A percentile compares a stretch with the other conserved stretches of the same genome.
Conservation (phyloP, 2,329 filamentous ascomycete genomes). For the Dactylonectria estremocensis region DNA sequence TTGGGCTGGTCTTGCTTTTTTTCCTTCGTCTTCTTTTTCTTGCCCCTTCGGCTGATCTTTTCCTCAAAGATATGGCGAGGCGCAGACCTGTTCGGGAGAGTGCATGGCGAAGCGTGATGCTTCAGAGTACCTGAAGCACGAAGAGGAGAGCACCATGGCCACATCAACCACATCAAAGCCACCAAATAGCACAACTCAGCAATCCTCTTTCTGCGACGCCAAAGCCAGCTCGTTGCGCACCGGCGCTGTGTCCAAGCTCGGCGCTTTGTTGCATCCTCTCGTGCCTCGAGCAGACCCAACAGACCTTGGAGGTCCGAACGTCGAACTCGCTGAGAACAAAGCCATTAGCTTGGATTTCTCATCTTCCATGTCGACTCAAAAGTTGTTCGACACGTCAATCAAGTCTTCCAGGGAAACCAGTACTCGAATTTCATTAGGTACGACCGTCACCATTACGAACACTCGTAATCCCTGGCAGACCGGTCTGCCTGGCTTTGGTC, state of each 20-base stretch:
- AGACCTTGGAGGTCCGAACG: not conserved
- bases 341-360: not conserved
- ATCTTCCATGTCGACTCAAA: not conserved
- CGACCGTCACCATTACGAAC: not conserved
- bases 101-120: slow-evolving; percentile 1
- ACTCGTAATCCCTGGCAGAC: not conserved
- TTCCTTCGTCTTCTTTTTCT: not conserved
- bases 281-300: not conserved
- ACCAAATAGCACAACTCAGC: not conserved
- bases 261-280: too few species aligned
- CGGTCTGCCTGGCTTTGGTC: not conserved
- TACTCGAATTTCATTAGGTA: not conserved
- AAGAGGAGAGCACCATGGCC: not conserved
- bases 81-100: not conserved
- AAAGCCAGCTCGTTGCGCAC: too few species aligned
- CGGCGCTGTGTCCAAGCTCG: too few species aligned
- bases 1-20: not conserved
- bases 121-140: not conserved
- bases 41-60: not conserved
- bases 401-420: not conserved
- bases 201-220: not conserved
- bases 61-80: not conserved
- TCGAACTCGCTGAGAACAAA: not conserved
- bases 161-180: not conserved
- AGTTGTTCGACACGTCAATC: not conserved